Conservation (phyloP, 164 flowering plant genomes). For the Dillenia turbinata region DNA sequence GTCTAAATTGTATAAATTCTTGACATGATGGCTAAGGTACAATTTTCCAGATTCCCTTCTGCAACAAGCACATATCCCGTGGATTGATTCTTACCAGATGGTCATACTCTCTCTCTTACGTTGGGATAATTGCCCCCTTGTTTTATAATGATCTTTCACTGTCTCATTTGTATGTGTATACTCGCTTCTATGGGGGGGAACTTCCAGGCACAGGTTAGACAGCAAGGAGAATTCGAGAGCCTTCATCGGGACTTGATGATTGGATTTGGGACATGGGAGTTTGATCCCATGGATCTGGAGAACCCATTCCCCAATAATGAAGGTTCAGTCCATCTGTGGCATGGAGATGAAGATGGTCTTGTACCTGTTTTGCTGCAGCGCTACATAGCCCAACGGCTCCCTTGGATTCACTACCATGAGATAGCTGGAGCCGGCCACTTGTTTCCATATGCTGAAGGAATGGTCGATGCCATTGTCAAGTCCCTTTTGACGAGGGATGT, state of each 20-base stretch:
- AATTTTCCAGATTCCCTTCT: too few relatives aligned
- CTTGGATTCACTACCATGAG: constrained; percentile 77
- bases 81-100: too few relatives aligned
- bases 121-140: too few relatives aligned
- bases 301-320: constrained; percentile 58
- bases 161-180: too few relatives aligned
- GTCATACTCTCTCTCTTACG: too few relatives aligned
- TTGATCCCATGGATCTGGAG: constrained; percentile 53
- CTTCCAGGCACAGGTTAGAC: constrained; percentile 43
- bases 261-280: constrained; percentile 74
- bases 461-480: constrained; percentile 26
- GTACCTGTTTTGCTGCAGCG: constrained; percentile 51
- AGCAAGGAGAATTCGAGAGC: constrained; percentile 64
- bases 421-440: constrained; percentile 53
- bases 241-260: constrained; percentile 49
- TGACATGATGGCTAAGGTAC: too few relatives aligned
- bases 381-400: constrained; percentile 44
- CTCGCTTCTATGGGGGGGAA: too few relatives aligned
- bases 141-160: too few relatives aligned
- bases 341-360: constrained; percentile 57
- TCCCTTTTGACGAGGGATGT: constrained; percentile 4
- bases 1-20: too few relatives aligned
- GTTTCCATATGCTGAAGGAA: constrained; percentile 38
- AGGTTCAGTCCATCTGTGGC: constrained; percentile 78
- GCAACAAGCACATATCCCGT: too few relatives aligned